Evolutionary conservation across 495 filamentous ascomycete genomes (phyloP), one percentile per base, ranked within the genome.

Genomic region (Immersiella caudata): DNA sequence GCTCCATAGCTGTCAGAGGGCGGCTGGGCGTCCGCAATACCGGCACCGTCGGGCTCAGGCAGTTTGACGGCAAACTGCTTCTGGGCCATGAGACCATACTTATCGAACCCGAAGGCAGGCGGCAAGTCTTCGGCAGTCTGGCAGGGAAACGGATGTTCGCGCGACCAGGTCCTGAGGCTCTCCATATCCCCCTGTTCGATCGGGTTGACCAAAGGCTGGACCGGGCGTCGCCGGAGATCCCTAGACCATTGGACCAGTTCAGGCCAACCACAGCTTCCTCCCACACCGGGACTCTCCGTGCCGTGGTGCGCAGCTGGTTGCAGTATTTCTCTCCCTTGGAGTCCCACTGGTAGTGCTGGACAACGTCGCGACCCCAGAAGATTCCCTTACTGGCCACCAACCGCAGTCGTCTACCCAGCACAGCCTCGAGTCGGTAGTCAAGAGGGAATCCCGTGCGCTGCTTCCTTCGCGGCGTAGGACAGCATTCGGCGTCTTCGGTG

Each of bases 321-420:
- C 35, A 62, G 20, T 62, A 62, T 62, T 62, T 62, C 60, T 62
- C 35, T 49, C 40, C 40, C 60, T 51, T 62, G 60, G 60, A 62
- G 24, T 21, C 35, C 60, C 60, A 62, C 35, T 51, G 35, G 60
- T 62, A 62, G 46, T 62, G 60, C 60, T 51, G 40, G 60, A 62
- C 60, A 62, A 62, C 40, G 35, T 62, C 60, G 16, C 35, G n/a
- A 24, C 60, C 60, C 60, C 46, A 62, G 46, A n/a, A n/a, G 29
- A 33, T 33, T 8, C 29, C 29, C 29, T 33, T 33, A 33, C 29
- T 33, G 29, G 4, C 29, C 29, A 33, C 29, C 29, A 33, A 33
- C 29, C n/a, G n/a, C n/a, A n/a, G n/a, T n/a, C n/a, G n/a, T n/a
- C n/a, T 33, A 33, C 29, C 29, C 29, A 33, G 29, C 29, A 4